phyloP scores from a whole-genome alignment of 2,329 filamentous ascomycete species.

The Cryphonectria japonica region DNA sequence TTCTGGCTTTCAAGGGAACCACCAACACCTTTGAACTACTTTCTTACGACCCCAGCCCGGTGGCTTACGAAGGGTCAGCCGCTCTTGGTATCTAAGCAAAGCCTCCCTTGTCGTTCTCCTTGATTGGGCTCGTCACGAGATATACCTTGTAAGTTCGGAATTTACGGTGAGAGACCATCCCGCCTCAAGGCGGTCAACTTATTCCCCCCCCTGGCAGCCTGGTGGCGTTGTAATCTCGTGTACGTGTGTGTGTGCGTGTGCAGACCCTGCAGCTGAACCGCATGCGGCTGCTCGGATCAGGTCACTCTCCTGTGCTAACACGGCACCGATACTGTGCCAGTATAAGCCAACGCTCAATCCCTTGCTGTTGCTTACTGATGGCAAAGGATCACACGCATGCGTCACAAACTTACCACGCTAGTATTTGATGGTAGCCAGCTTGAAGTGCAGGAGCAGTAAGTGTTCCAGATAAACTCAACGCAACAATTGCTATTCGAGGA shows the following conservation, averaged over 20 bases:
- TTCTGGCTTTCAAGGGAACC: background rate
- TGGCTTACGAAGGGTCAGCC: conserved; percentile 4
- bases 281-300: background rate
- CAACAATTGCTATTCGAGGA: background rate
- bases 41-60: background rate
- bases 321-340: background rate
- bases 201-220: background rate
- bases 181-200: background rate
- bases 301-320: background rate
- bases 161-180: conserved; percentile 1
- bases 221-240: background rate
- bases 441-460: background rate
- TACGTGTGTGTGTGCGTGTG: background rate
- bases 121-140: conserved; percentile 1
- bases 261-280: conserved; percentile 9
- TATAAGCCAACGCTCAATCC: background rate
- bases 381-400: background rate
- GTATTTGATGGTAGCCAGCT: background rate
- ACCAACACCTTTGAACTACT: background rate
- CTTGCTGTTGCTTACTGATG: background rate
- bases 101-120: background rate
- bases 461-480: background rate
- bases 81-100: background rate
- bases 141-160: background rate
- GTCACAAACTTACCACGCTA: background rate